These are phyloP conservation scores for Venustampulla echinocandica DNA, from an alignment of 495 filamentous ascomycete species.

Conservation along the genomic window DNA sequence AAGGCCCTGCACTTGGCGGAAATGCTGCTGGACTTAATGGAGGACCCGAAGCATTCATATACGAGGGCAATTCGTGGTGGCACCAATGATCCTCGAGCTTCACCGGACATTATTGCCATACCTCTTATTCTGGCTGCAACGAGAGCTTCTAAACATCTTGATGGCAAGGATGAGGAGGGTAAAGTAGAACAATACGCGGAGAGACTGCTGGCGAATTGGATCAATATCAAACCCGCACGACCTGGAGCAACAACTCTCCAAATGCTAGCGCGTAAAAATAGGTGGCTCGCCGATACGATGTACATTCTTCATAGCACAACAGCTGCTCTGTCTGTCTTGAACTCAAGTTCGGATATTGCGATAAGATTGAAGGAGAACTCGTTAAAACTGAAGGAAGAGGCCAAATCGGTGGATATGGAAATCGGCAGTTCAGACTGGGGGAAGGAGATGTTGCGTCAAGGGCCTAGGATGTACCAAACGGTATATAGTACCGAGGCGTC, in stretches of 20 bases:
- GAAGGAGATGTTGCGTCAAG: background rate
- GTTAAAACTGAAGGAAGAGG: slow-evolving; percentile 10
- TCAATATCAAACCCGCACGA: too few species aligned
- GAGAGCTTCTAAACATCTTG: slow-evolving; percentile 26
- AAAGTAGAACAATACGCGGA: slow-evolving; percentile 31
- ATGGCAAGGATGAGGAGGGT: slow-evolving; percentile 26
- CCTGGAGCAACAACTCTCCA: too few species aligned
- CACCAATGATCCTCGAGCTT: slow-evolving; percentile 26
- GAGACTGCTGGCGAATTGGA: slow-evolving; percentile 29
- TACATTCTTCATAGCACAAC: too few species aligned
- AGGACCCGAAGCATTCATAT: slow-evolving; percentile 35
- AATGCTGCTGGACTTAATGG: slow-evolving; percentile 42
- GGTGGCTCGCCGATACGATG: too few species aligned
- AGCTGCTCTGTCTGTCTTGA: too few species aligned
- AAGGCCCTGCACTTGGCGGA: slow-evolving; percentile 30
- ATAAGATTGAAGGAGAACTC: background rate
- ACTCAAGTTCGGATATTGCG: slow-evolving; percentile 25
- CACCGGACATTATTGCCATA: slow-evolving; percentile 35
- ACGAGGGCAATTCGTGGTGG: slow-evolving; percentile 4
- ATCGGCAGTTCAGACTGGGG: background rate
- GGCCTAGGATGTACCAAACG: background rate
- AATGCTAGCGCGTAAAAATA: too few species aligned
- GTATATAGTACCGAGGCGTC: background rate
- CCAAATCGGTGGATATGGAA: slow-evolving; percentile 2
- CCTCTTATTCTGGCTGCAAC: slow-evolving; percentile 38